Conservation (phyloP, 2,329 filamentous ascomycete species). For the Xylariaceae sp. region DNA sequence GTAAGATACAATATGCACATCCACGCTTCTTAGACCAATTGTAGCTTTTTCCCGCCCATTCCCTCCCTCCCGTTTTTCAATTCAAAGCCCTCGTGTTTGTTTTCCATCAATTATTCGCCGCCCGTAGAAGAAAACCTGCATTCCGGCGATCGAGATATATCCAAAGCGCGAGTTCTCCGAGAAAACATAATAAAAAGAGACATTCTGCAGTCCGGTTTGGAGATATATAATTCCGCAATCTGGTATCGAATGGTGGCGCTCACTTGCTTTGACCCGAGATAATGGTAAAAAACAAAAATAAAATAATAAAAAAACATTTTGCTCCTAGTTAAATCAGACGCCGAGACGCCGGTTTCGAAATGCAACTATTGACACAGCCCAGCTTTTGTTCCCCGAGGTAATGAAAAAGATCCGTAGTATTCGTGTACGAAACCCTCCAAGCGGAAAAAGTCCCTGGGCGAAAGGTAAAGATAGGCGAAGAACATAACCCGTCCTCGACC, state of each 20-base stretch:
- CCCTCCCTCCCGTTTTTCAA: background rate
- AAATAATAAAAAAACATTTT: background rate
- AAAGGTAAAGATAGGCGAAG: background rate
- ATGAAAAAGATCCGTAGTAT: slow-evolving; percentile 5
- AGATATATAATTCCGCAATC: slow-evolving; percentile 15
- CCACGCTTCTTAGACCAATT: background rate
- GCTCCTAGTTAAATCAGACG: background rate
- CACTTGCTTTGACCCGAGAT: slow-evolving; percentile 2
- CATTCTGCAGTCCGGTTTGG: slow-evolving; percentile 13
- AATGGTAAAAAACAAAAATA: too few relatives aligned
- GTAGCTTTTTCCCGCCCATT: background rate
- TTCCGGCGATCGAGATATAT: too few relatives aligned
- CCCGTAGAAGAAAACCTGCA: background rate
- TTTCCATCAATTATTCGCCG: background rate
- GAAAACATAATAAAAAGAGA: background rate
- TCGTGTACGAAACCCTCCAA: slow-evolving; percentile 9
- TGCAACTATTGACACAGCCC: background rate
- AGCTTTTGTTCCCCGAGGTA: slow-evolving; percentile 1
- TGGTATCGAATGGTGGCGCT: slow-evolving; percentile 11
- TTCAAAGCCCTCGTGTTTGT: background rate
- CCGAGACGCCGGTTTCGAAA: slow-evolving; percentile 10
- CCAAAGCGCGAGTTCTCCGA: too few relatives aligned
- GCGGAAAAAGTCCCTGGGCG: background rate
- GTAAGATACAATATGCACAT: slow-evolving; percentile 3
- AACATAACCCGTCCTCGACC: background rate